These are phyloP conservation scores for Tulasnella sp. DNA, from an alignment of 768 basidiomycete species.

Conservation along the genomic window DNA sequence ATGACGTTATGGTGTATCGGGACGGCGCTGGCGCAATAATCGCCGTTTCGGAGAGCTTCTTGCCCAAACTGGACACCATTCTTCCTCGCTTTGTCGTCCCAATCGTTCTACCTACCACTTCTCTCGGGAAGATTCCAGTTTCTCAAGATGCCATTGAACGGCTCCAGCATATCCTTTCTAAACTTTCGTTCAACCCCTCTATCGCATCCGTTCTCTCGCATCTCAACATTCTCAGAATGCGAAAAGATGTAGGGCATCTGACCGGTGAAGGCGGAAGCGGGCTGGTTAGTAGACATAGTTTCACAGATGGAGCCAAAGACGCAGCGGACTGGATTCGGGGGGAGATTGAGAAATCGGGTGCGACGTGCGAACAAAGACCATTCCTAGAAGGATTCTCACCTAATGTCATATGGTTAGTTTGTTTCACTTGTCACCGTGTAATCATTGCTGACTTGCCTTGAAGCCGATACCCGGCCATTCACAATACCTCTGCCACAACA, in stretches of 20 bases:
- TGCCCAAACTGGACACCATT: conserved; percentile 37
- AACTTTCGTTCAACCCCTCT: conserved; percentile 53
- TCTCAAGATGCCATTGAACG: conserved; percentile 40
- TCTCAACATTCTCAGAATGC: conserved; percentile 52
- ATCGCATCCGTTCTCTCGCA: conserved; percentile 56
- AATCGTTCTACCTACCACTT: conserved; percentile 38
- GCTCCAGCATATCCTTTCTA: conserved; percentile 43
- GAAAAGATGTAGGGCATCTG: conserved; percentile 61
- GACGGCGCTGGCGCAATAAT: too few relatives aligned
- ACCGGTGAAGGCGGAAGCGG: conserved; percentile 72
- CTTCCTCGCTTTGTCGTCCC: conserved; percentile 68
- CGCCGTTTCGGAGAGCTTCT: conserved; percentile 19
- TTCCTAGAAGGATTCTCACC: conserved; percentile 71
- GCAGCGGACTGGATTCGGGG: conserved; percentile 67
- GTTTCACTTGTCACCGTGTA: neutral
- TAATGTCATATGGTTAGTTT: conserved; percentile 68
- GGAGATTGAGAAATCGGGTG: conserved; percentile 61
- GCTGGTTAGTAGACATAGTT: conserved; percentile 72
- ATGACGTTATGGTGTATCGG: too few relatives aligned
- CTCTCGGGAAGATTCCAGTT: conserved; percentile 38
- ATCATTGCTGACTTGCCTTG: too few relatives aligned
- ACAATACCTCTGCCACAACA: conserved; percentile 47
- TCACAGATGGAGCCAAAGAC: conserved; percentile 46
- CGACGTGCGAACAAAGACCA: conserved; percentile 48
- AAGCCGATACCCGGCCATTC: conserved; percentile 48